These are phyloP conservation scores for Metschnikowia bowlesiae DNA, from an alignment of 805 yeast genomes.

Conservation along the genomic window DNA sequence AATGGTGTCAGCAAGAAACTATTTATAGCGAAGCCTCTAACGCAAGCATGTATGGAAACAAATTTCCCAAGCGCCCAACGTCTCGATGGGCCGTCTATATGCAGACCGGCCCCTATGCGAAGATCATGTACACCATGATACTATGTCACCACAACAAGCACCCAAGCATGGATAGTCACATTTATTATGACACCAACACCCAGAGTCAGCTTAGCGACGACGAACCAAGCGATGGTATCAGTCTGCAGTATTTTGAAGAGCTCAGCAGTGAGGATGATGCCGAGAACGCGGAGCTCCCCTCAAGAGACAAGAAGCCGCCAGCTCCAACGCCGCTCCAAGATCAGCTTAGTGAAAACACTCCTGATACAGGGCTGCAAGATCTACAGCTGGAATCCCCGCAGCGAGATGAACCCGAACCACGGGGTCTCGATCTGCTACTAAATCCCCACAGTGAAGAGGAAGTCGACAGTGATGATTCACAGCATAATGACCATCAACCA, in stretches of 20 bases:
- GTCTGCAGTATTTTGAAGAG: slow-evolving; percentile 4
- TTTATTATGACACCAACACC: background rate
- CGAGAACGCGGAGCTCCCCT: background rate
- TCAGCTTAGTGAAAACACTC: background rate
- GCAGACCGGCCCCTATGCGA: background rate
- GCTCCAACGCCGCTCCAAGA: background rate
- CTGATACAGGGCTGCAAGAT: no score
- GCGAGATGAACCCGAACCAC: no score
- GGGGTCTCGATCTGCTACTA: no score
- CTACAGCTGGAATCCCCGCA: no score
- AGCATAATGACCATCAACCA: no score
- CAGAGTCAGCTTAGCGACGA: slow-evolving; percentile 1
- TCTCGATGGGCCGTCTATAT: background rate
- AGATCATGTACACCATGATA: background rate
- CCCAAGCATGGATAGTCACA: background rate
- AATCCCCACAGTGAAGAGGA: no score
- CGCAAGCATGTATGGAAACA: background rate
- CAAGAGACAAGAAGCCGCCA: background rate
- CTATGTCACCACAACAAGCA: background rate
- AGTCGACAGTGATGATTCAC: no score
- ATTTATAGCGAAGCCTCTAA: background rate
- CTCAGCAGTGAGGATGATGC: slow-evolving; percentile 3
- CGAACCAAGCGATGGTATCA: background rate
- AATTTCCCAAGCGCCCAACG: background rate
- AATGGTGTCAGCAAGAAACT: background rate